Evolutionary conservation across 1,284 basidiomycete genomes (phyloP).

Genomic region (Rhizoctonia solani): DNA sequence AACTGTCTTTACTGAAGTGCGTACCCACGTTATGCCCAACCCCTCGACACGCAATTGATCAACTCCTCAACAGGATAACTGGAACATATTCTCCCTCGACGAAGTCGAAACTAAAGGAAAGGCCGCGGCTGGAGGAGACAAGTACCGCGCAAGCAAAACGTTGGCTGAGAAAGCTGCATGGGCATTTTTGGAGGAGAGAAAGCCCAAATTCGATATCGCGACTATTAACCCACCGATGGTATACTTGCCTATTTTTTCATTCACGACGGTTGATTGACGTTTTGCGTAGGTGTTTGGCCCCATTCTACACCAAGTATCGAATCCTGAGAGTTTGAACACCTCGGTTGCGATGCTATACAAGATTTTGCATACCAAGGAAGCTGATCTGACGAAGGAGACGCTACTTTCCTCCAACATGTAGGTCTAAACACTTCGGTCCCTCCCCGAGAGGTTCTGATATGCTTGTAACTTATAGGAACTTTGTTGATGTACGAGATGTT

Average conservation of each 20-base stretch:
- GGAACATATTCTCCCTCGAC: slow-evolving; percentile 27
- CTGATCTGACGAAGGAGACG: slow-evolving; percentile 5
- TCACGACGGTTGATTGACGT: not conserved
- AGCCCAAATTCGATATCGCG: slow-evolving; percentile 51
- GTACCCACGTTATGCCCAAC: not conserved
- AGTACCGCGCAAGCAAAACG: slow-evolving; percentile 47
- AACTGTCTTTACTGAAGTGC: slow-evolving; percentile 18
- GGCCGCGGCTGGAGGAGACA: slow-evolving; percentile 9
- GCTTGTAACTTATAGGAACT: slow-evolving; percentile 43
- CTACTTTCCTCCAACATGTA: slow-evolving; percentile 15
- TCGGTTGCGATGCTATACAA: slow-evolving; percentile 26
- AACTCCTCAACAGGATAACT: slow-evolving; percentile 1
- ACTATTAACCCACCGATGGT: slow-evolving; percentile 53
- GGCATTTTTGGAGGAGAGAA: slow-evolving; percentile 51
- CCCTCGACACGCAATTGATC: not conserved
- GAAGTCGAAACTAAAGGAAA: slow-evolving; percentile 28
- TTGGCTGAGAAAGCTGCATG: slow-evolving; percentile 58
- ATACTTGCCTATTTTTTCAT: slow-evolving; percentile 32
- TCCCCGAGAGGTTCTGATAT: too few species aligned
- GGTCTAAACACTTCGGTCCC: too few species aligned
- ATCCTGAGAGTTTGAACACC: slow-evolving; percentile 1
- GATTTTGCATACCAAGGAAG: slow-evolving; percentile 28
- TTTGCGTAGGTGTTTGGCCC: slow-evolving; percentile 47
- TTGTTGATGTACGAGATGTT: slow-evolving; percentile 64
- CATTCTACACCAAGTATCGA: slow-evolving; percentile 33